Percentiles rank a stretch among this genome's conserved stretches.
phyloP scores from a whole-genome alignment of 2,329 filamentous ascomycete species.

The Microascus cirrosus region DNA sequence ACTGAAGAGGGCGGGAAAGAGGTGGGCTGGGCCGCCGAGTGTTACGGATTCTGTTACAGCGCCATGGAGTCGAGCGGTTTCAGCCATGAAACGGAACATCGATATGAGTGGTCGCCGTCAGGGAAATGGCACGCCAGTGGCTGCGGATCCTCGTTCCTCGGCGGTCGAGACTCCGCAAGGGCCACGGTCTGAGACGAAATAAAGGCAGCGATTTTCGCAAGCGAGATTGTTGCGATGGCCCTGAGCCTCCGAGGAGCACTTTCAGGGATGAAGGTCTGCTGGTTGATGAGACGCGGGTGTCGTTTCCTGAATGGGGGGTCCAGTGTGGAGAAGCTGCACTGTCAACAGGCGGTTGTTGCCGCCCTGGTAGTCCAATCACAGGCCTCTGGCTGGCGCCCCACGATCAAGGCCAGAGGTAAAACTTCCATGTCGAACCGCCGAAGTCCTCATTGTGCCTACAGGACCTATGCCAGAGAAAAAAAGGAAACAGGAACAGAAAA shows the following conservation, averaged over 20 bases:
- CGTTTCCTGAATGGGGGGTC: too few species aligned
- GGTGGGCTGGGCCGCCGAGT: background rate
- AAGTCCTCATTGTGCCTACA: too few species aligned
- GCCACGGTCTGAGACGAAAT: background rate
- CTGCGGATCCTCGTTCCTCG: background rate
- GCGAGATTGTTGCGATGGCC: too few species aligned
- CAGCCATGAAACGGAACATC: conserved; percentile 6
- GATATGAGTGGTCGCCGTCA: background rate
- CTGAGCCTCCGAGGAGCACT: background rate
- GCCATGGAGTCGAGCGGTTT: conserved; percentile 1
- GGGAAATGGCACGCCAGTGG: background rate
- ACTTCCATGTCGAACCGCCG: too few species aligned
- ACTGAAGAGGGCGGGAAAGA: background rate
- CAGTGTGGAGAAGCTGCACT: too few species aligned
- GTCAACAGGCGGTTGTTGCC: too few species aligned
- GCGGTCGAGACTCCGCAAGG: background rate
- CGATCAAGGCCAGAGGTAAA: too few species aligned
- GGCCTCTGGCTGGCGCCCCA: too few species aligned
- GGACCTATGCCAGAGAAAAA: too few species aligned
- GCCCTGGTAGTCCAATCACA: too few species aligned
- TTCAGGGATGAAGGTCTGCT: background rate
- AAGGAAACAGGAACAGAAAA: too few species aligned
- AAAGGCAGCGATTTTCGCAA: background rate
- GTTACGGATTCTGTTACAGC: background rate
- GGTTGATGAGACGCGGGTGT: too few species aligned